Evolutionary conservation across 2,329 filamentous ascomycete genomes (phyloP), one percentile per base, ranked within the genome.

Genomic region (Aspergillus alliaceus): DNA sequence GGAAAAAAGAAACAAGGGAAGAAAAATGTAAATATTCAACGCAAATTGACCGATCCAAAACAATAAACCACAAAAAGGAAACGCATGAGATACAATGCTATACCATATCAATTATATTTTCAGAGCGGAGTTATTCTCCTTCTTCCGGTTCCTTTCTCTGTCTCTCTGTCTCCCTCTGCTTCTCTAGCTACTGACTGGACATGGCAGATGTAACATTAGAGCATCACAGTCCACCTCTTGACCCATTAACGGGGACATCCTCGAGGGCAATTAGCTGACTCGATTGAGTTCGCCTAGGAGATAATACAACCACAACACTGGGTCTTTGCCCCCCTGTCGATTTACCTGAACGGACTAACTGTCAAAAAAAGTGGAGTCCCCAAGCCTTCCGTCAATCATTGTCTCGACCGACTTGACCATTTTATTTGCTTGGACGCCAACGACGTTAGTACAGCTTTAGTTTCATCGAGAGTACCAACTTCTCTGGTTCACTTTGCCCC

Each of bases 311-410:
- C 51, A 34, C 44, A 39, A 47, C 53, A 48, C 37, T 48, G 51
- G 54, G 54, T 54, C 51, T 51, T 27, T 46, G 27, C 39, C 48
- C 55, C 60, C 61, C 42, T 63, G 56, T 59, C 59, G 51, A 54
- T 49, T 52, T 39, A 56, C 56, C 51, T 59, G 44, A 46, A 59
- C 55, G 53, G 56, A 47, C 59, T 60, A 63, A 54, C 48, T 51
- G 54, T 60, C 51, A 54, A 40, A 58, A 54, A 40, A 59, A 62
- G 63, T 66, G 63, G 63, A 31, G 64, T 48, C 39, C 35, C 53
- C 59, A 56, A 53, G 59, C 59, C 61, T 55, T 51, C 55, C 64
- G 64, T 65, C 61, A 66, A 65, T 66, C 64, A 55, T 59, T 58
- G 59, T 63, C 60, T 61, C 59, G 60, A 58, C 58, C 56, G 32